phyloP scores from a whole-genome alignment of 2,329 filamentous ascomycete genomes.

The Cryphonectria nitschkei region DNA sequence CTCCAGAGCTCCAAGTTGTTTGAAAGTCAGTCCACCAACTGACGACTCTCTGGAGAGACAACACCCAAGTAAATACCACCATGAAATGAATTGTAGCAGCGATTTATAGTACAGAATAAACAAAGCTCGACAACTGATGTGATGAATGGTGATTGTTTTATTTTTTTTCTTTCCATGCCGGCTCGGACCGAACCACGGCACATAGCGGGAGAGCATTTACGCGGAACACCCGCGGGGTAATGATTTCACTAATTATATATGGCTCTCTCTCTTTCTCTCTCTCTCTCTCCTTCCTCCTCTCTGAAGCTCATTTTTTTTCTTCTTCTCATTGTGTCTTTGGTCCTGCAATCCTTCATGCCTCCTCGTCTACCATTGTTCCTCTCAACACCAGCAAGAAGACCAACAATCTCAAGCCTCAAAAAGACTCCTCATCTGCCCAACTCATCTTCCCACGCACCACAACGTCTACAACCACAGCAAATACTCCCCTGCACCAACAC shows the following conservation, averaged over 20 bases:
- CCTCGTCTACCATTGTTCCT: neutral
- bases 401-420: neutral
- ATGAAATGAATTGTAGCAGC: too few relatives aligned
- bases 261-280: neutral
- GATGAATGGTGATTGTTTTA: neutral
- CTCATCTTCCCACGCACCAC: neutral
- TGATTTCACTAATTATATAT: neutral
- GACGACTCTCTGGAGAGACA: neutral
- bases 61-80: neutral
- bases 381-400: neutral
- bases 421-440: neutral
- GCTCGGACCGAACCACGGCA: conserved; percentile 1
- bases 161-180: neutral
- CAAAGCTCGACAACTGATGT: neutral
- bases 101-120: neutral
- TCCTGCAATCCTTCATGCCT: neutral
- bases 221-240: conserved; percentile 5
- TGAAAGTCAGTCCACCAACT: neutral
- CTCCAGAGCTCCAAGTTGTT: neutral
- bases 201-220: conserved; percentile 9
- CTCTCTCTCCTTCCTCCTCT: neutral
- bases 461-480: neutral
- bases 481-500: too few relatives aligned
- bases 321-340: too few relatives aligned
- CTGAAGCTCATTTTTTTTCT: too few relatives aligned